Base-by-base conservation (phyloP, 2,329 filamentous ascomycete species). In the Colletotrichum truncatum region DNA sequence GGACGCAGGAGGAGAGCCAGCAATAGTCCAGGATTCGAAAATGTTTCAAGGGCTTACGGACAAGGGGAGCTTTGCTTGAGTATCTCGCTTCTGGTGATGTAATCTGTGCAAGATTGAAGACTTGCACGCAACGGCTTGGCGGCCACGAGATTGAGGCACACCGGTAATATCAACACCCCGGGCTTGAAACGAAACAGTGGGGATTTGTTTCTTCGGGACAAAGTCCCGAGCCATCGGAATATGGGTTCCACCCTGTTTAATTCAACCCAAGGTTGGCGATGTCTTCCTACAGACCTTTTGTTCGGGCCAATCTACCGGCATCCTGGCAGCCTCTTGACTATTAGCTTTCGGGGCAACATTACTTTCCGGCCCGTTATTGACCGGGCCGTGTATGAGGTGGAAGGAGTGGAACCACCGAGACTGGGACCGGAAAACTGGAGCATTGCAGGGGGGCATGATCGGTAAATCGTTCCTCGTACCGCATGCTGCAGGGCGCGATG, bases 121-220 rank as follows among this genome's bases (percentile, higher is more conserved):
- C 12, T n/a, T 23, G 25, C n/a, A 36, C 30, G 23, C 26, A 25
- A 46, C 23, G 14, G 21, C 30, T 18, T 32, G 14, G 26, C 48
- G n/a, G 30, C 25, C 30, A 34, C 48, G 48, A 34, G 21, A 25
- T 46, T n/a, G 43, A 46, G n/a, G n/a, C 45, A 49, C 26, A 26
- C 28, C 34, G 41, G 41, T 25, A 45, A 45, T 45, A 23, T 25
- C 41, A 45, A 36, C n/a, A n/a, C n/a, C 51, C 52, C 38, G 25
- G 11, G 38, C 25, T 55, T 36, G 53, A 56, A 56, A 25, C 28
- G 39, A 46, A 56, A 46, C 30, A 56, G 53, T 56, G 53, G 53
- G 12, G 53, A 12, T 16, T 28, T 23, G 34, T 25, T 54, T 41
- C 30, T 49, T 49, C 45, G 28, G 45, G 45, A 32, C 18, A 26